Evolutionary conservation across 2,329 filamentous ascomycete genomes (phyloP).

Genomic region (Allantophomopsis lycopodina): DNA sequence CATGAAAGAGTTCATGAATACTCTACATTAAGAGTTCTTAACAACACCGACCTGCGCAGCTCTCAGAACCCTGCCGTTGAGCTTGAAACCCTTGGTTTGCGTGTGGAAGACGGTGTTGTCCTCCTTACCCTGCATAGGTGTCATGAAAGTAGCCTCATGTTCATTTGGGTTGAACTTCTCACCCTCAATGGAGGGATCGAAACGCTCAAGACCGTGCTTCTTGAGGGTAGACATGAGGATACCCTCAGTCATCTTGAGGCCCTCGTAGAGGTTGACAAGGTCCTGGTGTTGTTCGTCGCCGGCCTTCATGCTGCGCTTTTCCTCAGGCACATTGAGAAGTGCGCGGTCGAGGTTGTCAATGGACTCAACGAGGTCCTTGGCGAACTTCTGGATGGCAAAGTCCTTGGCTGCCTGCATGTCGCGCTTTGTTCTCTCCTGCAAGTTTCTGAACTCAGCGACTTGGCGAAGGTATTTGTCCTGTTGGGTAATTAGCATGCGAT

Average conservation of each 20-base stretch:
- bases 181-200: conserved; percentile 56
- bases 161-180: conserved; percentile 93
- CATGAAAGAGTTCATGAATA: too few species aligned
- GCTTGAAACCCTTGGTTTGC: conserved; percentile 89
- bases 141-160: conserved; percentile 95
- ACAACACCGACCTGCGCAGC: conserved; percentile 95
- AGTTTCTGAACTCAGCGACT: conserved; percentile 93
- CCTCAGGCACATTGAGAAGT: conserved; percentile 60
- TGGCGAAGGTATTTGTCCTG: conserved; percentile 92
- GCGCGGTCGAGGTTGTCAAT: conserved; percentile 97
- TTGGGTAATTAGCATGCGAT: not conserved
- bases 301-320: conserved; percentile 47
- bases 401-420: conserved; percentile 79
- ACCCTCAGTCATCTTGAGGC: conserved; percentile 86
- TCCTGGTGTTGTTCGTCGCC: conserved; percentile 49
- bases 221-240: conserved; percentile 79
- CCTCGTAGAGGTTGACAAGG: conserved; percentile 68
- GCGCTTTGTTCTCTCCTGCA: conserved; percentile 86
- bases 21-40: conserved; percentile 44
- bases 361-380: conserved; percentile 85
- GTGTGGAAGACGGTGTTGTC: conserved; percentile 83
- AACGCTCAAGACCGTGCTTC: conserved; percentile 88
- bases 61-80: conserved; percentile 81
- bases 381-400: conserved; percentile 90
- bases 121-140: conserved; percentile 75